These are phyloP conservation scores for Cercophora scortea DNA, from an alignment of 495 filamentous ascomycete genomes.

Conservation along the genomic window DNA sequence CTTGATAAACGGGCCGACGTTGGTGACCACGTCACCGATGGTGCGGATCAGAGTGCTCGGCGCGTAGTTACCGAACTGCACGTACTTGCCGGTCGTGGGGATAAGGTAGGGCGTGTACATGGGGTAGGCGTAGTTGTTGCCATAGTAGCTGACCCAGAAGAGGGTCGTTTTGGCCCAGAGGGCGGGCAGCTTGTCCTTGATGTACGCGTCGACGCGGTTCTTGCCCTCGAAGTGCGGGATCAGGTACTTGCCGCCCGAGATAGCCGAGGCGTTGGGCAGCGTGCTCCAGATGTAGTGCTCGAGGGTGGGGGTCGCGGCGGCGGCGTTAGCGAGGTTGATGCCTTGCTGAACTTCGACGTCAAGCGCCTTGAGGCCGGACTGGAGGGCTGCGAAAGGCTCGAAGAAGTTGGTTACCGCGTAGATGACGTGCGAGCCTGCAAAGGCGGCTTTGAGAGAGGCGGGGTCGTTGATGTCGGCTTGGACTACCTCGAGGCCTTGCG, in stretches of 20 bases:
- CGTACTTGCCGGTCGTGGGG: conserved; percentile 21
- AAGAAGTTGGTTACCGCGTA: conserved; percentile 55
- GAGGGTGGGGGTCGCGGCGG: conserved; percentile 30
- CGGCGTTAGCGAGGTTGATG: conserved; percentile 47
- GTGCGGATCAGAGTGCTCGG: conserved; percentile 24
- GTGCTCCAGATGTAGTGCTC: conserved; percentile 48
- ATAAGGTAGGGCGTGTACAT: conserved; percentile 26
- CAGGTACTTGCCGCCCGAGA: conserved; percentile 20
- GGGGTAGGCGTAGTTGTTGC: conserved; percentile 21
- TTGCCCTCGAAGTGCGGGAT: conserved; percentile 37
- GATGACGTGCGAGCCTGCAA: conserved; percentile 46
- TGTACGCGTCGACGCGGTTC: conserved; percentile 27
- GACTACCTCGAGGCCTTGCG: conserved; percentile 36
- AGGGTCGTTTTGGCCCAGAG: conserved; percentile 32
- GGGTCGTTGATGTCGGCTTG: conserved; percentile 45
- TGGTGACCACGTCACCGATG: conserved; percentile 31
- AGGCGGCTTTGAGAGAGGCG: conserved; percentile 37
- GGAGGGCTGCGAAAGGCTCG: conserved; percentile 28
- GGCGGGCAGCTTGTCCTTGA: conserved; percentile 15
- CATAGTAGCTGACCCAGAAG: conserved; percentile 31
- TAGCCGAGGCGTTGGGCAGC: conserved; percentile 15
- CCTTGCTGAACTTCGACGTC: conserved; percentile 49
- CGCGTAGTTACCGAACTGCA: conserved; percentile 23
- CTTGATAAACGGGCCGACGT: conserved; percentile 30
- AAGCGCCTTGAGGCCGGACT: conserved; percentile 26